Base-by-base conservation (phyloP, 345 rosid genomes). In the Populus euphratica region DNA sequence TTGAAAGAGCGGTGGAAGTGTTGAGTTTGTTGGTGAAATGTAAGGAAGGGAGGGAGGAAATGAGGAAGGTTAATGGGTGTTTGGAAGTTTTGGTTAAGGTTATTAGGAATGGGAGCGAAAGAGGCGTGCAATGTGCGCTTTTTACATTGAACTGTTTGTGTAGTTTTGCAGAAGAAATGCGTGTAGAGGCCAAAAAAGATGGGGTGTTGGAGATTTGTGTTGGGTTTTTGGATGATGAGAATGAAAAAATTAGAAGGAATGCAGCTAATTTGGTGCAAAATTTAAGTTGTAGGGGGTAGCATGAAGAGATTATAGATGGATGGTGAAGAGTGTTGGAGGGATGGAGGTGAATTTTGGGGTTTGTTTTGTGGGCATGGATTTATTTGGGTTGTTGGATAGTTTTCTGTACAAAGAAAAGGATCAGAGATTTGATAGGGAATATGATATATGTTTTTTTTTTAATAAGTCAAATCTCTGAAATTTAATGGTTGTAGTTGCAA, bases 1-100 rank as follows among this genome's bases (percentile, higher is more conserved):
- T 92, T 5, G 98, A 94, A 84, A 87, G 99, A 73, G 95, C 97
- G 0, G 92, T 96, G 33, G 94, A 91, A 73, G 97, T 94, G 74
- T 82, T 96, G 93, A 93, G 95, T 12, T 64, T 89, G 76, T 77
- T 96, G 85, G 97, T 87, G 6, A 96, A 92, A 83, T 91, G 97
- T 73, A 90, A 86, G 82, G 97, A 93, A 83, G 99, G 99, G 63
- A 87, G 95, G 75, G 94, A 90, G 43, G 92, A 87, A 77, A 94
- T 92, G 93, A 83, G 77, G 14, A 88, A 82, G 82, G 81, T 84
- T 38, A 50, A 61, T 80, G 94, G 91, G 25, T 87, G 88, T 75
- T 88, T 91, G 63, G 79, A 85, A 49, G 87, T 91, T 80, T 85
- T 96, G 83, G 91, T 88, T 16, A 76, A 82, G 9, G 90, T 89